Conservation (phyloP, 1,284 basidiomycete genomes). For the Cutaneotrichosporon sp. region DNA sequence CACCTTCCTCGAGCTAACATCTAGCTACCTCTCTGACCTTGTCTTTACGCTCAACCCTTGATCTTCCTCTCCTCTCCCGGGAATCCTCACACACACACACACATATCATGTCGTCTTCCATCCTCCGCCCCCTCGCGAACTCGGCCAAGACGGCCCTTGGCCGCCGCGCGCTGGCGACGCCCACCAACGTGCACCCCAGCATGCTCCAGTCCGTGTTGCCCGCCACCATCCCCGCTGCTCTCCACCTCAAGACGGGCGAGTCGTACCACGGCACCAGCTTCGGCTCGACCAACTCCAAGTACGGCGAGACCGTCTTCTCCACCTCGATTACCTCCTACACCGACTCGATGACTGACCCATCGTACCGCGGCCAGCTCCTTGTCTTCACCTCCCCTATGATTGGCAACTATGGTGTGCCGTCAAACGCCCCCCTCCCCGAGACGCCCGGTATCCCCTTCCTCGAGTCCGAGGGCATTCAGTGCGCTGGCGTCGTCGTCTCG, state of each 20-base stretch:
- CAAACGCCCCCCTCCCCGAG: slow-evolving; percentile 72
- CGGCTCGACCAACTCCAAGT: slow-evolving; percentile 82
- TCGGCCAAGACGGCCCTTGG: slow-evolving; percentile 11
- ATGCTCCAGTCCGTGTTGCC: slow-evolving; percentile 37
- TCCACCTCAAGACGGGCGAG: slow-evolving; percentile 93
- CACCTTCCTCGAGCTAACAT: slow-evolving; percentile 10
- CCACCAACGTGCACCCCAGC: slow-evolving; percentile 30
- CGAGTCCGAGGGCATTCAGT: slow-evolving; percentile 87
- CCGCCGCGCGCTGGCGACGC: slow-evolving; percentile 28
- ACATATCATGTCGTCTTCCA: slow-evolving; percentile 23
- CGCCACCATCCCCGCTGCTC: slow-evolving; percentile 66
- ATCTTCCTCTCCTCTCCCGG: slow-evolving; percentile 17
- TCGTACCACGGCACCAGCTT: slow-evolving; percentile 86
- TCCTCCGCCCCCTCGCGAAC: slow-evolving; percentile 24
- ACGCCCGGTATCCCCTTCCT: slow-evolving; percentile 86
- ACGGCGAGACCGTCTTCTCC: slow-evolving; percentile 97
- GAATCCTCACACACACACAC: background rate
- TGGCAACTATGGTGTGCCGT: slow-evolving; percentile 96
- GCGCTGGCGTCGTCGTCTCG: slow-evolving; percentile 87
- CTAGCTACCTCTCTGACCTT: slow-evolving; percentile 52
- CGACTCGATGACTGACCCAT: slow-evolving; percentile 99
- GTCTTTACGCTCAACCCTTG: slow-evolving; percentile 47
- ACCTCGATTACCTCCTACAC: slow-evolving; percentile 99
- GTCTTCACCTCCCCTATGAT: slow-evolving; percentile 98
- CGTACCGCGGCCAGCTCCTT: slow-evolving; percentile 95